These are phyloP conservation scores for Lecanicillium sp. DNA, from an alignment of 2,329 filamentous ascomycete genomes.

Conservation along the genomic window DNA sequence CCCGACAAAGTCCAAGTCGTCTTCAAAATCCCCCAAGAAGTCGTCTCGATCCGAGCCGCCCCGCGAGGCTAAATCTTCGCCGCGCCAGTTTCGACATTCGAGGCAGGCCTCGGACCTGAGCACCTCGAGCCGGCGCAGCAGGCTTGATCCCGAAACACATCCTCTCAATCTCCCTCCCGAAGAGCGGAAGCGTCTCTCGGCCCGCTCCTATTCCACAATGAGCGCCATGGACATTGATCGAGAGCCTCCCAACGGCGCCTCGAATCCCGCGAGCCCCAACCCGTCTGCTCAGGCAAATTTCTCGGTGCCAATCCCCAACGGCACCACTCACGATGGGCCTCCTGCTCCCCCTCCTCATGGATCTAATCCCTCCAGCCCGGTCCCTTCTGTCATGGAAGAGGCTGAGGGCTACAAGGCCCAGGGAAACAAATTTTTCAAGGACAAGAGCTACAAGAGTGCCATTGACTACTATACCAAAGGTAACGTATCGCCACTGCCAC, in stretches of 20 bases:
- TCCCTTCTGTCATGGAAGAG: slow-evolving; percentile 54
- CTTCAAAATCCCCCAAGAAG: slow-evolving; percentile 29
- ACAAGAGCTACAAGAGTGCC: slow-evolving; percentile 78
- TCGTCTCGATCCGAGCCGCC: slow-evolving; percentile 22
- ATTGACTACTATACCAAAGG: slow-evolving; percentile 94
- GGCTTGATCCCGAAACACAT: slow-evolving; percentile 64
- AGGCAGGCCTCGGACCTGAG: slow-evolving; percentile 41
- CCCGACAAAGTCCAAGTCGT: slow-evolving; percentile 25
- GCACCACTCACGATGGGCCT: slow-evolving; percentile 33
- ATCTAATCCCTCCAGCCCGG: slow-evolving; percentile 52
- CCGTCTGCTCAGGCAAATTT: slow-evolving; percentile 34
- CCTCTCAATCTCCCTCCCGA: slow-evolving; percentile 87
- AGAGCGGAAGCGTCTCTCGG: slow-evolving; percentile 69
- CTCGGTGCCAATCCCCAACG: slow-evolving; percentile 44
- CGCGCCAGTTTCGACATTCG: slow-evolving; percentile 36
- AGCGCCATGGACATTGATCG: slow-evolving; percentile 71
- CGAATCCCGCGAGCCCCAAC: slow-evolving; percentile 41
- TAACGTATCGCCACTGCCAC: slow-evolving; percentile 31
- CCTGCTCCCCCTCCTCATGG: slow-evolving; percentile 67
- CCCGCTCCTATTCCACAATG: slow-evolving; percentile 51
- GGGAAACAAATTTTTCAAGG: slow-evolving; percentile 96
- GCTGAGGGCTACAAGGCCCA: slow-evolving; percentile 87
- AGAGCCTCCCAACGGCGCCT: slow-evolving; percentile 45
- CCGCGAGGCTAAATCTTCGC: slow-evolving; percentile 20
- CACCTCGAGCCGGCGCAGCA: slow-evolving; percentile 38